Evolutionary conservation across 75 land plant species (phyloP), one percentile per base, ranked within the genome.

Genomic region (Pinus tabuliformis): DNA sequence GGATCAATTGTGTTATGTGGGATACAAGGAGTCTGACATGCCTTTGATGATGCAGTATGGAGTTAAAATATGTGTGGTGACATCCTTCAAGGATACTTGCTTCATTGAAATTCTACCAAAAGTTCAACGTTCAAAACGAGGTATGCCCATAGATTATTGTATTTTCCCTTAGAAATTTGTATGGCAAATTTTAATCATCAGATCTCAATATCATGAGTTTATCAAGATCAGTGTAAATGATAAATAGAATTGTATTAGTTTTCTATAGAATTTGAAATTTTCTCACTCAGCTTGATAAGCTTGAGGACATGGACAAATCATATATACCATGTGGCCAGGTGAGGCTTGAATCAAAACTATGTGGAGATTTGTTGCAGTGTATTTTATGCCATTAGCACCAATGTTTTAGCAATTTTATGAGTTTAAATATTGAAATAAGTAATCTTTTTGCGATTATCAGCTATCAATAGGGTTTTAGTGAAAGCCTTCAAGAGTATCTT

Each of bases 51-150:
- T 88, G 85, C 98, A 95, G 98, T 95, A 89, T 83, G 94, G 94
- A 66, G 87, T 91, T 21, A 89, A 76, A 79, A 91, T 95, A 57
- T 82, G 93, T 21, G 85, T 95, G 49, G 80, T 95, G 65, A 95
- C 98, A 58, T 95, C 98, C n/a, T 95, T 93, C 82, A 93, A 86
- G 83, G 98, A 95, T 76, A 95, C 92, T 5, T 87, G 90, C 83
- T 89, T 87, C 82, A 88, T 95, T 73, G 94, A 93, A 76, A 95
- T 95, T 71, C 73, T 89, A 70, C 98, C 98, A 18, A 87, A 78
- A 37, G 73, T 79, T 66, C 83, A 82, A 76, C 93, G 85, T 76
- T 84, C 97, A 57, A 78, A 84, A 71, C 73, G 94, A 93, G 97
- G 98, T 95, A 87, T 30, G 58, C 70, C 18, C 70, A 66, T 39